These are phyloP conservation scores for Epichloe hybrida DNA, from an alignment of 2,329 filamentous ascomycete species.

Conservation along the genomic window DNA sequence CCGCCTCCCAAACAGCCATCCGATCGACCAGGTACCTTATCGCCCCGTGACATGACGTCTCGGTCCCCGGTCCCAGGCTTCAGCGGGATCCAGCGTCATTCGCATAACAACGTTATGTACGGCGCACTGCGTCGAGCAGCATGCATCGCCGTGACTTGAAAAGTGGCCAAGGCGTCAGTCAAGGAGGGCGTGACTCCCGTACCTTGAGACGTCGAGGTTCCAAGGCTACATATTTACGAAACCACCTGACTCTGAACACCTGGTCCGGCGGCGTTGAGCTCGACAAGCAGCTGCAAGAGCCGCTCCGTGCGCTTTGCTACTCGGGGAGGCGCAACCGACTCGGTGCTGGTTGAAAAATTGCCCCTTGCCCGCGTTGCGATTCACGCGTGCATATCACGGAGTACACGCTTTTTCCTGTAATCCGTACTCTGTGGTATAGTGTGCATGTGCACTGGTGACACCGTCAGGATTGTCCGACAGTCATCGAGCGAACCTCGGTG, in stretches of 20 bases:
- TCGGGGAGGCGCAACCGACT: neutral
- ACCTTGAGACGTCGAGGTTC: too few relatives aligned
- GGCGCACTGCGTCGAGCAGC: conserved; percentile 1
- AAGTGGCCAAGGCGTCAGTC: neutral
- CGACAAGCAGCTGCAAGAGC: neutral
- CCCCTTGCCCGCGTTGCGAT: too few relatives aligned
- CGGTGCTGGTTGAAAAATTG: too few relatives aligned
- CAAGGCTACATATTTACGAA: too few relatives aligned
- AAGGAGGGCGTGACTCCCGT: too few relatives aligned
- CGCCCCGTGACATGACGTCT: neutral
- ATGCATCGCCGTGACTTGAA: neutral
- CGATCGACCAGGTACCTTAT: too few relatives aligned
- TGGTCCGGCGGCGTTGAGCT: neutral
- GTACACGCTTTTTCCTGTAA: neutral
- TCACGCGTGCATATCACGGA: neutral
- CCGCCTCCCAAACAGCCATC: neutral
- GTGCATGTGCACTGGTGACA: too few relatives aligned
- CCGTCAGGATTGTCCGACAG: too few relatives aligned
- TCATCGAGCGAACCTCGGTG: neutral
- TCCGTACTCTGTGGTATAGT: too few relatives aligned
- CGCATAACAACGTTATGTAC: neutral
- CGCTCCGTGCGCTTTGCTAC: neutral
- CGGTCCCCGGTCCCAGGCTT: neutral
- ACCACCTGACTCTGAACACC: neutral
- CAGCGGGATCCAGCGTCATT: neutral